These are phyloP conservation scores for Infundibulicybe gibba DNA, from an alignment of 768 basidiomycete species.

Conservation along the genomic window DNA sequence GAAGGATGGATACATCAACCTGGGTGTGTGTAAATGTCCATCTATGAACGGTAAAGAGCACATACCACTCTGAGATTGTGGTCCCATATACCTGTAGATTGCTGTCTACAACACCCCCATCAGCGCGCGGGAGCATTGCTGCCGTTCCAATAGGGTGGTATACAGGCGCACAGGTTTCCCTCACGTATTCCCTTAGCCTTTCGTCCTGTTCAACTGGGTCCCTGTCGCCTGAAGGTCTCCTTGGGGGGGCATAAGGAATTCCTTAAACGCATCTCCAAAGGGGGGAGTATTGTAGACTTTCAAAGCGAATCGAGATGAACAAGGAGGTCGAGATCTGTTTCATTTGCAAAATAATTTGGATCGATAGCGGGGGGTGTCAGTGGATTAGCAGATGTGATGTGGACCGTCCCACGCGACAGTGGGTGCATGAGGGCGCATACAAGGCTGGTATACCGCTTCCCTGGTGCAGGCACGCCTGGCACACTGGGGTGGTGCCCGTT, in stretches of 20 bases:
- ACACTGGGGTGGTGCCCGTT: too few species aligned
- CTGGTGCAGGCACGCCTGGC: conserved; percentile 6
- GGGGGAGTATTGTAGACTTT: conserved; percentile 10
- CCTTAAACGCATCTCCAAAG: too few species aligned
- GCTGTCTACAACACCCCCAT: conserved; percentile 26
- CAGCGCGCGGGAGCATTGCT: conserved; percentile 20
- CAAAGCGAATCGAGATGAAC: conserved; percentile 20
- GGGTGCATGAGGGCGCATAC: conserved; percentile 21
- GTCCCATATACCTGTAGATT: conserved; percentile 26
- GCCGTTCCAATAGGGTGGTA: conserved; percentile 17
- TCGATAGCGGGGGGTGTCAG: conserved; percentile 41
- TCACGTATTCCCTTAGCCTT: conserved; percentile 8
- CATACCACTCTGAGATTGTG: conserved; percentile 24
- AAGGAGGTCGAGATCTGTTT: conserved; percentile 15
- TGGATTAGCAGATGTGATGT: conserved; percentile 36
- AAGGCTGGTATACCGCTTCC: conserved; percentile 18
- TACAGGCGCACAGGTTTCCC: background rate
- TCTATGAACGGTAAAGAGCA: conserved; percentile 1
- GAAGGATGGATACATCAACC: conserved; percentile 6
- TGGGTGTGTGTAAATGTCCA: background rate
- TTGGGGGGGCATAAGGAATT: too few species aligned
- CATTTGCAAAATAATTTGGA: conserved; percentile 33
- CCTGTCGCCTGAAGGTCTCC: conserved; percentile 9
- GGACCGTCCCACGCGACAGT: conserved; percentile 37
- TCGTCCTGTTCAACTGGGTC: conserved; percentile 1